Base-by-base conservation (phyloP, 2,329 filamentous ascomycete genomes). In the Aspergillus candidus region DNA sequence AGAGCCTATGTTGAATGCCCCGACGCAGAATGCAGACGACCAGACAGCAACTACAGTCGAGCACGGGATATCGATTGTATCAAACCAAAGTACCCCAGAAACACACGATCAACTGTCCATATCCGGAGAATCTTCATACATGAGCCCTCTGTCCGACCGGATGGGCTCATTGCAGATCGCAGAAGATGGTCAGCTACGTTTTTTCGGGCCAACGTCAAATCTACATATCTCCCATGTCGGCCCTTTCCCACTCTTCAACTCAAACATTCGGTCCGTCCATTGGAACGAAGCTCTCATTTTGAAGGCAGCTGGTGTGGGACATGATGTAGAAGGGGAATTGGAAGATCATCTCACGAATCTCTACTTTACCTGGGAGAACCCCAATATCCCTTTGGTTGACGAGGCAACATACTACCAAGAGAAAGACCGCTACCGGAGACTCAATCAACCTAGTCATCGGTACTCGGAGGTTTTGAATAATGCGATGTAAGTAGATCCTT, bases 1-100 rank as follows among this genome's bases (percentile, higher is more conserved):
- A 48, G 12, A 73, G 71, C 2, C 77, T 79, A 0, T 63, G 79
- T 2, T 40, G n/a, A 32, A 30, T n/a, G n/a, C n/a, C n/a, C n/a
- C n/a, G n/a, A n/a, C n/a, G n/a, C n/a, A n/a, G n/a, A n/a, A n/a
- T n/a, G n/a, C n/a, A n/a, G n/a, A n/a, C n/a, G n/a, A n/a, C n/a
- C n/a, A n/a, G n/a, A n/a, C n/a, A n/a, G n/a, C n/a, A n/a, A n/a
- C n/a, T n/a, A n/a, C n/a, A n/a, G n/a, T n/a, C n/a, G n/a, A n/a
- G n/a, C n/a, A n/a, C n/a, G n/a, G n/a, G n/a, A n/a, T n/a, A n/a
- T n/a, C n/a, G n/a, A n/a, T n/a, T n/a, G n/a, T n/a, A n/a, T n/a
- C n/a, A n/a, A n/a, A n/a, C n/a, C n/a, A n/a, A n/a, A n/a, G n/a
- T n/a, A n/a, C n/a, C n/a, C n/a, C n/a, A n/a, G n/a, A n/a, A n/a